Conservation (phyloP, 257 asterid species). For the Jaltomata sinuosa region DNA sequence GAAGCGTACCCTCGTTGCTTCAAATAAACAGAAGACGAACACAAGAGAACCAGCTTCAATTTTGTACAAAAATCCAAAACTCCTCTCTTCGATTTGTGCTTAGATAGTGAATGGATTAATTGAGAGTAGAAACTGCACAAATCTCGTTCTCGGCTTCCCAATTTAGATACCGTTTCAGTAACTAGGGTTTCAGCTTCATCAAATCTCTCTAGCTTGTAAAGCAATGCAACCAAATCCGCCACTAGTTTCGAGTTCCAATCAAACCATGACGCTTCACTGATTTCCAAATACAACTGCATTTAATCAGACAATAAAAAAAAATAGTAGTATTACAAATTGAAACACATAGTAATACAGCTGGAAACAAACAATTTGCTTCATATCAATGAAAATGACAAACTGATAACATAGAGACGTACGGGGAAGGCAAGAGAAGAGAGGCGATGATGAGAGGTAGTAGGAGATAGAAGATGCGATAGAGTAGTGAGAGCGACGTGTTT, state of each 20-base stretch:
- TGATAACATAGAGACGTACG: constrained; percentile 29
- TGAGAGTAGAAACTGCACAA: constrained; percentile 51
- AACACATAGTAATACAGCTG: neutral
- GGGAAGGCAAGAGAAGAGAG: constrained; percentile 56
- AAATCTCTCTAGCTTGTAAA: constrained; percentile 36
- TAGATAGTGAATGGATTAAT: constrained; percentile 45
- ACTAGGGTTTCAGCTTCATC: constrained; percentile 43
- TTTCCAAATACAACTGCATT: constrained; percentile 50
- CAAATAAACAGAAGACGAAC: constrained; percentile 48
- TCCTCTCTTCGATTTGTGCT: constrained; percentile 35
- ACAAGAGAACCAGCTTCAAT: constrained; percentile 27
- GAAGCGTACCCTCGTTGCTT: constrained; percentile 57
- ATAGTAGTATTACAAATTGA: neutral
- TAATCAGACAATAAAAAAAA: neutral
- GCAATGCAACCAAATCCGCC: constrained; percentile 55
- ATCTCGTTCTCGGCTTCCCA: constrained; percentile 49
- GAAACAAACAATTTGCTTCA: neutral
- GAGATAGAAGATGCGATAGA: constrained; percentile 72
- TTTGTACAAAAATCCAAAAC: constrained; percentile 29
- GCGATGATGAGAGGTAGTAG: constrained; percentile 36
- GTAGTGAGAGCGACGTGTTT: constrained; percentile 66
- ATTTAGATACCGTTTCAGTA: constrained; percentile 30
- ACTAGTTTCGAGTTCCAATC: constrained; percentile 76
- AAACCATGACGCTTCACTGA: constrained; percentile 75
- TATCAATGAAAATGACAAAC: neutral